Conservation (phyloP, 2,329 filamentous ascomycete genomes). For the Hortaea sp. region DNA sequence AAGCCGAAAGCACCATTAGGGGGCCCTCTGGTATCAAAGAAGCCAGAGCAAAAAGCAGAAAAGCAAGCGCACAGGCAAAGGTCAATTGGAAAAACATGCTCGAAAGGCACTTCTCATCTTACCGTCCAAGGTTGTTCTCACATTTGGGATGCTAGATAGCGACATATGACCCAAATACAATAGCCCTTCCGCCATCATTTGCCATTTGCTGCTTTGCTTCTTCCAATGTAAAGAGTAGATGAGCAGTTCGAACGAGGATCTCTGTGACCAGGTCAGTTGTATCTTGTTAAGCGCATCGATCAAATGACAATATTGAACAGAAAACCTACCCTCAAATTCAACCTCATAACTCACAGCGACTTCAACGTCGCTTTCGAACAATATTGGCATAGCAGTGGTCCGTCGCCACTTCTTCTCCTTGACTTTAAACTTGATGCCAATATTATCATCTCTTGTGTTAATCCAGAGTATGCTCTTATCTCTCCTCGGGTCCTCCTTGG, state of each 20-base stretch:
- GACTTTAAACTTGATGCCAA: constrained; percentile 61
- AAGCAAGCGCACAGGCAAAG: too few relatives aligned
- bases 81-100: too few relatives aligned
- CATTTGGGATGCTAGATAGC: too few relatives aligned
- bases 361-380: constrained; percentile 52
- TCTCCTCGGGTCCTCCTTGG: constrained; percentile 15
- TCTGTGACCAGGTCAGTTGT: constrained; percentile 37
- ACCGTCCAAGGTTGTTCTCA: too few relatives aligned
- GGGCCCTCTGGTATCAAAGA: too few relatives aligned
- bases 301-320: neutral
- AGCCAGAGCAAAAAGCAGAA: too few relatives aligned
- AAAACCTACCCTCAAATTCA: constrained; percentile 60
- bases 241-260: constrained; percentile 54
- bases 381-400: constrained; percentile 39
- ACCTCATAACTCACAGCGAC: constrained; percentile 59
- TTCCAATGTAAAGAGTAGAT: constrained; percentile 56
- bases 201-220: constrained; percentile 51
- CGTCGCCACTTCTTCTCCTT: constrained; percentile 38
- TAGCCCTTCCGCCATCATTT: constrained; percentile 52
- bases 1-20: too few relatives aligned
- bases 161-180: constrained; percentile 48
- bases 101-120: too few relatives aligned
- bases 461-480: constrained; percentile 55
- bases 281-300: neutral
- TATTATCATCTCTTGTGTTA: constrained; percentile 45